Percentiles rank a stretch among this genome's conserved stretches.
Evolutionary conservation across 805 yeast species (phyloP).

Genomic region (Candida mattraensis): DNA sequence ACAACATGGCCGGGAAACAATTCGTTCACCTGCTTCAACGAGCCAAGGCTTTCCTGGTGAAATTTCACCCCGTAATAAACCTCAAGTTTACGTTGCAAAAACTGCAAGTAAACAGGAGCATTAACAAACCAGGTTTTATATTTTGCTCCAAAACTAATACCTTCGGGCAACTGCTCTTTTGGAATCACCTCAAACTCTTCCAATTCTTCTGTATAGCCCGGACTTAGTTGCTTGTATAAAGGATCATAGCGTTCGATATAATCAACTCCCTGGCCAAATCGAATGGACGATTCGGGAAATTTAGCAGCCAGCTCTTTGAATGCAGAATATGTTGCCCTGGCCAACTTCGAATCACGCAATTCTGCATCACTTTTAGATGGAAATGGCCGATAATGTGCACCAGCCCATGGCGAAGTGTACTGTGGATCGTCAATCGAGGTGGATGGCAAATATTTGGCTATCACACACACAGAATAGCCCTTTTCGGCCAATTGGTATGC

Average conservation of each 20-base stretch:
- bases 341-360: constrained; percentile 43
- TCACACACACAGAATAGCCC: constrained; percentile 35
- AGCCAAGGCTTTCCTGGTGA: constrained; percentile 28
- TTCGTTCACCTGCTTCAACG: constrained; percentile 42
- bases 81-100: constrained; percentile 39
- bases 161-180: constrained; percentile 35
- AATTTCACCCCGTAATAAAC: constrained; percentile 38
- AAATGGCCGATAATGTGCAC: constrained; percentile 72
- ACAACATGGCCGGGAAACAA: constrained; percentile 35
- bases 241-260: constrained; percentile 47
- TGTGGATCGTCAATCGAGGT: constrained; percentile 23
- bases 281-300: constrained; percentile 52
- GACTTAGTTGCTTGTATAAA: constrained; percentile 34
- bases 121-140: constrained; percentile 62
- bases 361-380: constrained; percentile 49
- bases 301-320: constrained; percentile 41
- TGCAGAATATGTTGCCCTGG: constrained; percentile 46
- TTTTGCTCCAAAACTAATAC: constrained; percentile 45
- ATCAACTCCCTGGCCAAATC: constrained; percentile 57
- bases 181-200: constrained; percentile 34
- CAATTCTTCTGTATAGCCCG: constrained; percentile 43
- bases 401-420: constrained; percentile 74
- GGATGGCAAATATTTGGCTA: constrained; percentile 46
- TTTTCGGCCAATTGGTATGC: constrained; percentile 46
- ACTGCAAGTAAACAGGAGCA: constrained; percentile 55